Base-by-base conservation (phyloP, 1,284 basidiomycete genomes). In the Trametes polyzona region DNA sequence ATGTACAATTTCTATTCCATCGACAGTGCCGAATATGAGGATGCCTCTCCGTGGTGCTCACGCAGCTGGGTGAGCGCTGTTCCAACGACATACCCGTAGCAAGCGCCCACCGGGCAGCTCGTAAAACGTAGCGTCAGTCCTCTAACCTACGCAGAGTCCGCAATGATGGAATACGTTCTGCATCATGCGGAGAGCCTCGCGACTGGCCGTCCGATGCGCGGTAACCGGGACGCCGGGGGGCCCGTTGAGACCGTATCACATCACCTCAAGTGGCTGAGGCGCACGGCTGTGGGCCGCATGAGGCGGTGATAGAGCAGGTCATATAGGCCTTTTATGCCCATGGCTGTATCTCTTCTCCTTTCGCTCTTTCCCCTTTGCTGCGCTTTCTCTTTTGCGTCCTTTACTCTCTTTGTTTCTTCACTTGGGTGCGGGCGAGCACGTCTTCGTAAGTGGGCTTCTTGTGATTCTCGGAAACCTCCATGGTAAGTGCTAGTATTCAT, bases 231-330 rank as follows among this genome's bases (percentile, higher is more conserved):
- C 26, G 2, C 23, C 40, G 41, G 41, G 26, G 16, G 17, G 41
- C 5, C 41, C 23, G 41, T 11, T 52, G 50, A 52, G 41, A 52
- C 50, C n/a, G n/a, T n/a, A 52, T 43, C 50, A 43, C 30, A 51
- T 51, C 43, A 52, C 16, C 48, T 3, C 26, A 23, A 24, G 26
- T 30, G 24, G 35, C 26, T 10, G 16, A 35, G 42, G 51, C 51
- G 29, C 30, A 35, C 42, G 35, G 19, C 24, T 26, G 11, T 14
- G 11, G 16, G 37, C 50, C 39, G 39, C 32, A n/a, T 33, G 53
- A 55, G 53, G 53, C 53, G 32, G 53, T 55, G 53, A 48, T 44
- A 52, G 35, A 12, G 37, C 36, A 19, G 12, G 27, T 11, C 35
- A 47, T 53, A 53, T 53, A 53, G 50, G n/a, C 27, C 21, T 40